Conservation (phyloP, 1,284 basidiomycete genomes). For the Trichosporon faecale region DNA sequence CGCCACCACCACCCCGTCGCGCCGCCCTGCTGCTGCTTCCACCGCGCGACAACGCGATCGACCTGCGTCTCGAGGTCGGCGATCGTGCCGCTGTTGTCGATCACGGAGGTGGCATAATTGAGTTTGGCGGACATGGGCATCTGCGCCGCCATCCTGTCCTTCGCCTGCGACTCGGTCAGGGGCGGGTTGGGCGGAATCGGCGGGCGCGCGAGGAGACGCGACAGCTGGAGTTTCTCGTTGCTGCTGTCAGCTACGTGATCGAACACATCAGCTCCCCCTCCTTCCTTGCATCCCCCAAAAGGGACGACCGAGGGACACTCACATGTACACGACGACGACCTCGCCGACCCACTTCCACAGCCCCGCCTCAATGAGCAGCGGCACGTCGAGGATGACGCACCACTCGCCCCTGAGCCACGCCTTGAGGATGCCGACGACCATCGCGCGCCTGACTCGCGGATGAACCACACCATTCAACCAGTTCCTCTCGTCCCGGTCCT, state of each 20-base stretch:
- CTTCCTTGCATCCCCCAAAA: too few species aligned
- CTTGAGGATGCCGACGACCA: slow-evolving; percentile 66
- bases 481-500: slow-evolving; percentile 67
- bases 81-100: slow-evolving; percentile 81
- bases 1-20: slow-evolving; percentile 58
- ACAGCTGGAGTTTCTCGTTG: slow-evolving; percentile 62
- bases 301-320: slow-evolving; percentile 25
- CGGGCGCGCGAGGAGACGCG: slow-evolving; percentile 68
- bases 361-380: slow-evolving; percentile 86
- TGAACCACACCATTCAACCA: slow-evolving; percentile 83
- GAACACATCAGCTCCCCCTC: neutral
- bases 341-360: slow-evolving; percentile 80
- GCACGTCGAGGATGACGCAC: slow-evolving; percentile 84
- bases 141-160: slow-evolving; percentile 73
- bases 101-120: slow-evolving; percentile 74
- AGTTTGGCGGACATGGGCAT: slow-evolving; percentile 75
- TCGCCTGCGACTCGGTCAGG: slow-evolving; percentile 58
- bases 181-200: slow-evolving; percentile 61
- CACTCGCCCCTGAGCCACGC: slow-evolving; percentile 75
- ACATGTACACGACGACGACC: slow-evolving; percentile 76
- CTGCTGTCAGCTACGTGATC: slow-evolving; percentile 56
- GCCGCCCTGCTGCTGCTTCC: slow-evolving; percentile 58
- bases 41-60: slow-evolving; percentile 63
- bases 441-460: slow-evolving; percentile 74
- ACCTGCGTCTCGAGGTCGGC: slow-evolving; percentile 70